Evolutionary conservation across 805 yeast species (phyloP).

Genomic region (Candida nemodendra): DNA sequence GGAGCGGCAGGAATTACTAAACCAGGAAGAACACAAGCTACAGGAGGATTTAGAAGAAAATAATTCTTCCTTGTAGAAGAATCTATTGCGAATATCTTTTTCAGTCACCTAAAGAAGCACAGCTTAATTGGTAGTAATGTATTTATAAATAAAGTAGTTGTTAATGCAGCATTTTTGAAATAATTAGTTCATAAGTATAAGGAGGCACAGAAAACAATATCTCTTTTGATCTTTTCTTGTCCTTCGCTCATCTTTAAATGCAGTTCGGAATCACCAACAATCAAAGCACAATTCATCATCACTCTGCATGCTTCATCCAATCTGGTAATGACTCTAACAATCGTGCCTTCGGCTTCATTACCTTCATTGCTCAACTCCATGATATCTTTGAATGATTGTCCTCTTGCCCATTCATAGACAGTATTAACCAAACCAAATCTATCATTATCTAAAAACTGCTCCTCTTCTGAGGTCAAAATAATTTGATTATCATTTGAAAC

Average conservation of each 20-base stretch:
- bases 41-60: slow-evolving; percentile 17
- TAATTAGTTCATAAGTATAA: slow-evolving; percentile 57
- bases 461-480: slow-evolving; percentile 77
- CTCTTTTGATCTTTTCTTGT: slow-evolving; percentile 93
- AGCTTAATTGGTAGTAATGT: too few species aligned
- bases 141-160: neutral
- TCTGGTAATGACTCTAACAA: slow-evolving; percentile 92
- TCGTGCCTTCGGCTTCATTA: slow-evolving; percentile 74
- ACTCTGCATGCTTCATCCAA: slow-evolving; percentile 94
- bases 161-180: neutral
- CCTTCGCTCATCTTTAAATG: slow-evolving; percentile 89
- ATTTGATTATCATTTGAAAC: slow-evolving; percentile 70
- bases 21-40: slow-evolving; percentile 10
- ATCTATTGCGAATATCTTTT: too few species aligned
- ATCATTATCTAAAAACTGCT: slow-evolving; percentile 75
- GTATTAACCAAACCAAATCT: slow-evolving; percentile 90
- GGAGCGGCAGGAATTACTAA: slow-evolving; percentile 21
- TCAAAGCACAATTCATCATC: slow-evolving; percentile 88
- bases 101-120: too few species aligned
- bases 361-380: slow-evolving; percentile 86
- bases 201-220: slow-evolving; percentile 95
- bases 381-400: slow-evolving; percentile 85
- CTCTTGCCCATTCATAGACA: slow-evolving; percentile 98
- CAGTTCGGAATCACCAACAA: slow-evolving; percentile 89
- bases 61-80: slow-evolving; percentile 1